These are phyloP conservation scores for Neckera pumila DNA, from an alignment of 225 moss, liverwort and hornwort species.

Conservation along the genomic window DNA sequence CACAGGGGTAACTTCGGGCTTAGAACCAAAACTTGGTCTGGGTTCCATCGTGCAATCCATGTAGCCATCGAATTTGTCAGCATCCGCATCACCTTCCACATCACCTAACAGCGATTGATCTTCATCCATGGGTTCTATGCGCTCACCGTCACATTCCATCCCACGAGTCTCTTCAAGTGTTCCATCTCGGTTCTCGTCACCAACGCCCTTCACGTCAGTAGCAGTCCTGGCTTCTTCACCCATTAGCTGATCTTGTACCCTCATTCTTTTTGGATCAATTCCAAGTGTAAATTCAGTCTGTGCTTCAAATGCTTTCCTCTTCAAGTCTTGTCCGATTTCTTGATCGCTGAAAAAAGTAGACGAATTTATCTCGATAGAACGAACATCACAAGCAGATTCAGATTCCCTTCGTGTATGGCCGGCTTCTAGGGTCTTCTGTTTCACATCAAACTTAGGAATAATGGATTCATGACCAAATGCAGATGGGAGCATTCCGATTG, in stretches of 20 bases:
- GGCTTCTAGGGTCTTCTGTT: neutral
- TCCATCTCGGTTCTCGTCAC: neutral
- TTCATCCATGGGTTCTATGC: slow-evolving; percentile 14
- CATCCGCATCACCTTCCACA: neutral
- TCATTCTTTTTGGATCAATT: slow-evolving; percentile 19
- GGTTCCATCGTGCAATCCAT: slow-evolving; percentile 13
- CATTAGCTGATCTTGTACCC: slow-evolving; percentile 8
- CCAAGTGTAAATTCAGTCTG: neutral
- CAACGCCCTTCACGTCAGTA: neutral
- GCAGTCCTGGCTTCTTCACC: neutral
- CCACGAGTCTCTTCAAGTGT: slow-evolving; percentile 3
- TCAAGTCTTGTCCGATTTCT: slow-evolving; percentile 1
- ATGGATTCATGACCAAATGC: slow-evolving; percentile 10
- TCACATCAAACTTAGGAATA: slow-evolving; percentile 21
- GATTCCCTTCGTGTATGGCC: neutral
- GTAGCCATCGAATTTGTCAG: slow-evolving; percentile 1
- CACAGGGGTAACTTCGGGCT: slow-evolving; percentile 15
- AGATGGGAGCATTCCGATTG: slow-evolving; percentile 50
- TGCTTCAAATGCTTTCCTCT: slow-evolving; percentile 19
- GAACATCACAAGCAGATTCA: neutral
- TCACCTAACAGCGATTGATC: neutral
- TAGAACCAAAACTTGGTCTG: neutral
- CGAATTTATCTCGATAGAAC: neutral
- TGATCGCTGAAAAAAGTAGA: neutral
- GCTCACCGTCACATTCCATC: slow-evolving; percentile 13